phyloP scores from a whole-genome alignment of 371 early-diverging fungal genomes.

The Mortierella sp. region DNA sequence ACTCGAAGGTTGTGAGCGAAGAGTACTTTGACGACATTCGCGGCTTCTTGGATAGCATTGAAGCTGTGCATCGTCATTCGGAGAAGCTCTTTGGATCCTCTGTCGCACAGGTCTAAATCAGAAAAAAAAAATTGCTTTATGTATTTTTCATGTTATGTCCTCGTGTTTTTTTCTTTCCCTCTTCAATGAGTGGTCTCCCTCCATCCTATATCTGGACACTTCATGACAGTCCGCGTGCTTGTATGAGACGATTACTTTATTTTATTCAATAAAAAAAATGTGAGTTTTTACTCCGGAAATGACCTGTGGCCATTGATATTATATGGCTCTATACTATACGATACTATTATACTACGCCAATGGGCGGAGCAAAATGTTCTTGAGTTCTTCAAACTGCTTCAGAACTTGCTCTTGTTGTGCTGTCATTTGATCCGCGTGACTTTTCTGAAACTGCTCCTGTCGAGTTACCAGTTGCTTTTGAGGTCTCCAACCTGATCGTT shows the following conservation, averaged over 20 bases:
- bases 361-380: background rate
- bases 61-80: conserved; percentile 43
- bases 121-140: background rate
- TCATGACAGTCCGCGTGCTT: background rate
- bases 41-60: conserved; percentile 44
- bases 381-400: background rate
- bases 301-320: background rate
- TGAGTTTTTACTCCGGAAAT: background rate
- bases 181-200: background rate
- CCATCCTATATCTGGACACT: background rate
- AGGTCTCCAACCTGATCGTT: too few species aligned
- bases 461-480: too few species aligned
- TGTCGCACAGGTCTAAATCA: background rate
- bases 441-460: too few species aligned
- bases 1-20: conserved; percentile 30
- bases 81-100: conserved; percentile 24
- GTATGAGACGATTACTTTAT: too few species aligned
- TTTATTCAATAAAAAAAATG: background rate
- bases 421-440: too few species aligned
- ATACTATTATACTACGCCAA: too few species aligned
- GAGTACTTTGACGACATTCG: conserved; percentile 55
- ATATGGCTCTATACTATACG: too few species aligned
- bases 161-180: background rate
- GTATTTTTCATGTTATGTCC: background rate
- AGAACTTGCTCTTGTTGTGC: too few species aligned